Base-by-base conservation (phyloP, 108 stramenopile species). In the Pseudonitzschia pungens region DNA sequence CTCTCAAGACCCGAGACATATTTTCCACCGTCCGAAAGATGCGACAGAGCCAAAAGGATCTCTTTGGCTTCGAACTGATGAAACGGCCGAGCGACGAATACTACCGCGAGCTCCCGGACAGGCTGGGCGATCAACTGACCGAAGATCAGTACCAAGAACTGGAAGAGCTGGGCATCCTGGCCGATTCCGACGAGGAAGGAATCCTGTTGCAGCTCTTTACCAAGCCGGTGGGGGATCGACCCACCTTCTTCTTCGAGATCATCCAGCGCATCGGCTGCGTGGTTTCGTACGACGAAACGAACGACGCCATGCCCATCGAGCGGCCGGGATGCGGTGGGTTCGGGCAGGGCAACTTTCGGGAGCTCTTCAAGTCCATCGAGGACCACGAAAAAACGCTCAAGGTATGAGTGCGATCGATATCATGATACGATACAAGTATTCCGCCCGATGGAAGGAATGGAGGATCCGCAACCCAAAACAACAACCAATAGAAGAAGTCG, bases 241-340 rank as follows among this genome's bases (percentile, higher is more conserved):
- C 93, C 8, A 94, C 93, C 14, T 77, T 95, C 51, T 96, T 96
- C 69, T 67, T 93, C 58, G 95, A 96, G 77, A 89, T 96, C 58
- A 96, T 96, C 55, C 93, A 96, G 84, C 82, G 95, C 18, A 91
- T 94, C 52, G 95, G 95, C 2, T 96, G 95, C 76, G 74, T 82
- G 11, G 31, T 55, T 15, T 65, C 77, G 16, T 60, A 65, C n/a
- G 69, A 67, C 43, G 27, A 67, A 33, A 65, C 33, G 64, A 0
- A 5, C 42, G 65, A 27, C 44, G 42, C 11, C 21, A 67, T 18
- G 4, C 68, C 41, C 54, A 70, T 67, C 26, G 87, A 85, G 73
- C 77, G 75, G 29, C 82, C 82, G 29, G 95, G 95, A 16, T 96
- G 95, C 72, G 95, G 95, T 31, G 95, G 95, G 4, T 96, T 96